These are phyloP conservation scores for Lagenidium giganteum DNA, from an alignment of 352 stramenopile genomes.

Conservation along the genomic window DNA sequence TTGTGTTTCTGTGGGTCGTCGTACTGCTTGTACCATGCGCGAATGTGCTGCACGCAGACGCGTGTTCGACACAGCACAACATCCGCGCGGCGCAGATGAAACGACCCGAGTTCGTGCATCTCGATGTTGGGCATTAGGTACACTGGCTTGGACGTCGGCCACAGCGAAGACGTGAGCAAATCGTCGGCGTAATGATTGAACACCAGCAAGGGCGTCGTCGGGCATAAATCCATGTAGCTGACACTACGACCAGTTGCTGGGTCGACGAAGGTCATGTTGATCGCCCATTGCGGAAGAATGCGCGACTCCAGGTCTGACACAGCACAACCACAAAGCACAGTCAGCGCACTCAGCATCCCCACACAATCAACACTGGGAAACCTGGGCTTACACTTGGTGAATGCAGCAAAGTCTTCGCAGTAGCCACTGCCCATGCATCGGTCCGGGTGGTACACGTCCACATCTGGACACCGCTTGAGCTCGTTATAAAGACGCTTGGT, in stretches of 20 bases:
- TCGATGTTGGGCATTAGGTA: constrained; percentile 53
- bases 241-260: constrained; percentile 13
- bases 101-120: constrained; percentile 40
- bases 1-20: constrained; percentile 40
- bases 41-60: constrained; percentile 32
- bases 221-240: constrained; percentile 53
- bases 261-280: constrained; percentile 29
- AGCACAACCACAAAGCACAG: too few species aligned
- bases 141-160: constrained; percentile 29
- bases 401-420: constrained; percentile 61
- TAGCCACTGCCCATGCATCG: constrained; percentile 46
- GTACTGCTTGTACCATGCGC: constrained; percentile 49
- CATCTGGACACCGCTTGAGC: constrained; percentile 47
- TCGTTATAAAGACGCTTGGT: too few species aligned
- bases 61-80: constrained; percentile 44
- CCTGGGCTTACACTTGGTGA: constrained; percentile 74
- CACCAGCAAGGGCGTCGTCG: constrained; percentile 41
- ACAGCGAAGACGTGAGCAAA: constrained; percentile 16
- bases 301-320: constrained; percentile 40
- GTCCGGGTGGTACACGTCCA: constrained; percentile 58
- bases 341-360: too few species aligned
- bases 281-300: constrained; percentile 41
- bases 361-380: too few species aligned
- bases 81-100: constrained; percentile 32
- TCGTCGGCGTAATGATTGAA: constrained; percentile 58